Percentiles rank a stretch among this genome's conserved stretches.
These are phyloP conservation scores for Ophiostoma angusticollis DNA, from an alignment of 2,329 filamentous ascomycete genomes.

Conservation along the genomic window DNA sequence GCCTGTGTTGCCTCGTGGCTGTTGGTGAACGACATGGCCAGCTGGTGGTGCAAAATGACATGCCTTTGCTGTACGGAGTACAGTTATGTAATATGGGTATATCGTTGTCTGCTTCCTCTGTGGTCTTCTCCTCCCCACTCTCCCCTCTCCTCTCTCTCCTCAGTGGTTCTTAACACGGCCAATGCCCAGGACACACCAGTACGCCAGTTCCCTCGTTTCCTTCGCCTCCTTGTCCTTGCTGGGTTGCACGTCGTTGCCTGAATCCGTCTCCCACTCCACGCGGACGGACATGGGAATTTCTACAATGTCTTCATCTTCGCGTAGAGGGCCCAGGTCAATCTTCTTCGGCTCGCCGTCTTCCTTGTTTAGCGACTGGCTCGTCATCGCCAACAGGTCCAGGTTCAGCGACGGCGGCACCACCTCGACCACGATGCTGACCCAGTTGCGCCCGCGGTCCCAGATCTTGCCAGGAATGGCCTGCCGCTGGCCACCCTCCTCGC, in stretches of 20 bases:
- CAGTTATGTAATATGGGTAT: too few species aligned
- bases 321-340: conserved; percentile 33
- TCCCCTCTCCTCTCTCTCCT: too few species aligned
- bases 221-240: conserved; percentile 46
- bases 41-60: not conserved
- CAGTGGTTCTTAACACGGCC: conserved; percentile 57
- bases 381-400: conserved; percentile 22
- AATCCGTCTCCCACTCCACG: conserved; percentile 74
- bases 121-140: not conserved
- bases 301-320: conserved; percentile 50
- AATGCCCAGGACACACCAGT: conserved; percentile 87
- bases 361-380: conserved; percentile 18
- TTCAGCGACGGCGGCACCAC: conserved; percentile 55
- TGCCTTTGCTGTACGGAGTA: too few species aligned
- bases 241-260: conserved; percentile 38
- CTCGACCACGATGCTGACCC: conserved; percentile 88
- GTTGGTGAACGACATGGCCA: too few species aligned
- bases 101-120: not conserved
- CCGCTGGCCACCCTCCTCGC: conserved; percentile 32
- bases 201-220: conserved; percentile 79
- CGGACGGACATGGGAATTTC: conserved; percentile 93
- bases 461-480: conserved; percentile 82
- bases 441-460: conserved; percentile 90
- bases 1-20: too few species aligned
- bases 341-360: conserved; percentile 14